Percentiles rank a stretch among this genome's conserved stretches.
Conservation (phyloP, 1,284 basidiomycete genomes). For the Xerocomus amazonicus region DNA sequence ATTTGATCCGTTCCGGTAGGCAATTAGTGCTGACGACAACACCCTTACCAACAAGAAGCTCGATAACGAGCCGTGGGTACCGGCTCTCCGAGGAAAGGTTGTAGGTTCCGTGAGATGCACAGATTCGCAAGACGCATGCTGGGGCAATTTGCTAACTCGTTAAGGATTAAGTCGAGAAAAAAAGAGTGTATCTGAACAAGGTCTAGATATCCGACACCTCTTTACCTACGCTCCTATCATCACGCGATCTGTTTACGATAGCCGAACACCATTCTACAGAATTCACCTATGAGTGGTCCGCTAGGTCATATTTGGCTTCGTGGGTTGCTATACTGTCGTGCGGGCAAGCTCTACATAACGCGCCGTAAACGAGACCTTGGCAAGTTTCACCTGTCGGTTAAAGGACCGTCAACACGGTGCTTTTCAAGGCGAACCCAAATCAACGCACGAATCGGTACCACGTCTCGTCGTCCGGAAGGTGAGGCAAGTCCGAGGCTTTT, state of each 20-base stretch:
- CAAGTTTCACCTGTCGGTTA: conserved; percentile 15
- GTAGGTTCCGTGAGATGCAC: neutral
- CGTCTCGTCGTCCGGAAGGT: conserved; percentile 26
- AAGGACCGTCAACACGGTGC: neutral
- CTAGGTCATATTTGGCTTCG: neutral
- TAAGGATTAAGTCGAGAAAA: too few relatives aligned
- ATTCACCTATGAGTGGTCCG: too few relatives aligned
- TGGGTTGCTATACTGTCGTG: conserved; percentile 1
- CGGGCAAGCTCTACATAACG: conserved; percentile 26
- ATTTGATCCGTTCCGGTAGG: neutral
- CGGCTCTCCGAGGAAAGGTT: neutral
- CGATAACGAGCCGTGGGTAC: neutral
- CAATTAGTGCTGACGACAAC: neutral
- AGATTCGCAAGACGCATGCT: neutral
- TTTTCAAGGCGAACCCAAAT: neutral
- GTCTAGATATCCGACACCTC: too few relatives aligned
- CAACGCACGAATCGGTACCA: conserved; percentile 27
- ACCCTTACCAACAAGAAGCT: neutral
- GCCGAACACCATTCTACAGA: too few relatives aligned
- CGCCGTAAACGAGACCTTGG: conserved; percentile 15
- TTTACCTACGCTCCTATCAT: too few relatives aligned
- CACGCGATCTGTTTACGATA: too few relatives aligned
- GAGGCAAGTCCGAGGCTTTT: conserved; percentile 25
- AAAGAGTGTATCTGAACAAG: too few relatives aligned
- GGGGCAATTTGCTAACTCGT: too few relatives aligned